These are phyloP conservation scores for Candolleomyces eurysporus DNA, from an alignment of 768 basidiomycete species.

Conservation along the genomic window DNA sequence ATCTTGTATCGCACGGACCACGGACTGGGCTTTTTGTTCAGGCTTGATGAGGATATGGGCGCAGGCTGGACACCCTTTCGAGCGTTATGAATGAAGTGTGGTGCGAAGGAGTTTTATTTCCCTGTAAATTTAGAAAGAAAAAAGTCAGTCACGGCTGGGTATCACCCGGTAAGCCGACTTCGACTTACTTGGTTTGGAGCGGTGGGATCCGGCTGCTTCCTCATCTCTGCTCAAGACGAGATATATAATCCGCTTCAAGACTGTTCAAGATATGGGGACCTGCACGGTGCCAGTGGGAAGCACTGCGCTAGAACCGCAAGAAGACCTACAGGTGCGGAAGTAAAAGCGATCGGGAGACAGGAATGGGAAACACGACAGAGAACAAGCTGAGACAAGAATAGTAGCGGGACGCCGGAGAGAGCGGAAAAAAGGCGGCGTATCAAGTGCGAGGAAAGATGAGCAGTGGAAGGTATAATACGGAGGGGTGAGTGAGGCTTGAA, in stretches of 20 bases:
- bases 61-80: slow-evolving; percentile 92
- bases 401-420: no score
- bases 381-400: no score
- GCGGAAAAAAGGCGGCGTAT: no score
- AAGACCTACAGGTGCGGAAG: no score
- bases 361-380: no score
- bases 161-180: neutral
- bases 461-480: no score
- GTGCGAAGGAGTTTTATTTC: slow-evolving; percentile 87
- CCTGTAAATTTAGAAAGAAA: slow-evolving; percentile 35
- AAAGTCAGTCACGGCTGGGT: no score
- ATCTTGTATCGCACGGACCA: slow-evolving; percentile 94
- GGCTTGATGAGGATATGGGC: slow-evolving; percentile 98
- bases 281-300: no score
- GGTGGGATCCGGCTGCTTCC: slow-evolving; percentile 74
- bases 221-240: slow-evolving; percentile 79
- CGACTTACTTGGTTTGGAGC: slow-evolving; percentile 58
- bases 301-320: no score
- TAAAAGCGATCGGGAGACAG: no score
- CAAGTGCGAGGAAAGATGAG: no score
- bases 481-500: no score
- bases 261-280: slow-evolving; percentile 37
- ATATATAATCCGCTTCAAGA: slow-evolving; percentile 63
- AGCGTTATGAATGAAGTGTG: slow-evolving; percentile 88
- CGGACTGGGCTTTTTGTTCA: slow-evolving; percentile 95